Percentiles rank a stretch among this genome's conserved stretches.
phyloP scores from a whole-genome alignment of 192 early-diverging fungal genomes.

The Irineochytrium annulatum region DNA sequence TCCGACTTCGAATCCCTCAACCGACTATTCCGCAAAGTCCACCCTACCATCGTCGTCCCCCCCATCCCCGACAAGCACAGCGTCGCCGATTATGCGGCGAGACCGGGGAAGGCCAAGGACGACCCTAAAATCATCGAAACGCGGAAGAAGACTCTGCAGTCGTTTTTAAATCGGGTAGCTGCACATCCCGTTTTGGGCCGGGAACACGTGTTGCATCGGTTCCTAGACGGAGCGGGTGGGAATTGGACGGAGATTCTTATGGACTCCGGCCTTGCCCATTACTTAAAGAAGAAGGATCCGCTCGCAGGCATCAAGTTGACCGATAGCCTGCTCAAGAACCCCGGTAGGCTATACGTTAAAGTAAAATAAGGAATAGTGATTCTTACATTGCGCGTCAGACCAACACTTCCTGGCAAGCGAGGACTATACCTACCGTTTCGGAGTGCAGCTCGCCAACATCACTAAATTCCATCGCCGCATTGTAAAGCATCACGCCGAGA shows the following conservation, averaged over 20 bases:
- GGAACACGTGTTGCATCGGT: conserved; percentile 89
- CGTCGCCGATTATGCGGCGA: conserved; percentile 52
- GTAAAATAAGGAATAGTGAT: neutral
- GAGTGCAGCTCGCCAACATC: conserved; percentile 73
- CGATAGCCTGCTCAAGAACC: conserved; percentile 34
- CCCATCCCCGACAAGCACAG: conserved; percentile 98
- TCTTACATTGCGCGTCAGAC: conserved; percentile 52
- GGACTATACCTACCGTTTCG: conserved; percentile 84
- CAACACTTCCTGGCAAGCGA: conserved; percentile 85
- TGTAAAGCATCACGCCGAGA: conserved; percentile 57
- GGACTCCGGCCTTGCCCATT: conserved; percentile 29
- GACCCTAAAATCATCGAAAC: conserved; percentile 86
- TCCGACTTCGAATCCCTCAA: conserved; percentile 95
- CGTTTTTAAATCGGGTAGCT: conserved; percentile 86
- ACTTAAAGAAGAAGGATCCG: conserved; percentile 30
- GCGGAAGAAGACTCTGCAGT: conserved; percentile 88
- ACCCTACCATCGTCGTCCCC: conserved; percentile 85
- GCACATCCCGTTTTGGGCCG: conserved; percentile 80
- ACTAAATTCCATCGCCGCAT: conserved; percentile 73
- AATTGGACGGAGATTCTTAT: conserved; percentile 37
- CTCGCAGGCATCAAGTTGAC: conserved; percentile 17
- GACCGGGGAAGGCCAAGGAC: conserved; percentile 87
- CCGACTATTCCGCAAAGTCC: conserved; percentile 67
- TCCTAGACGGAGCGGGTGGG: conserved; percentile 64
- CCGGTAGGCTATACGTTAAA: conserved; percentile 25